Evolutionary conservation across 306 rosid genomes (phyloP), one percentile per base, ranked within the genome.

Genomic region (Quercus alba): DNA sequence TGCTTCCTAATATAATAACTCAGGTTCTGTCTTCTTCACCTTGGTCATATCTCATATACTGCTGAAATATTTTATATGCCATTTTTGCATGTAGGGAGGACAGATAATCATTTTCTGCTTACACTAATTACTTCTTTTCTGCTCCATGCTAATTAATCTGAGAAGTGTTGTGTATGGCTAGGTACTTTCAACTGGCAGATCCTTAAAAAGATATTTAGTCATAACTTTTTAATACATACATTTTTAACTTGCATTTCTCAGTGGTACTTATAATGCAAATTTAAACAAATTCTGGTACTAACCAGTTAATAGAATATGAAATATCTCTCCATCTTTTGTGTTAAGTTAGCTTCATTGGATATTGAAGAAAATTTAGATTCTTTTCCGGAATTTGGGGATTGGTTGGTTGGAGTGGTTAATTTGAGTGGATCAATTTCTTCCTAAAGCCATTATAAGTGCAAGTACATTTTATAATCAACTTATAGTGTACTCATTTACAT

Each of bases 1-100:
- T 95, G 97, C 99, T 95, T 84, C 99, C 99, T 41, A 93, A 95
- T 85, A 91, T 89, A 46, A 95, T 95, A 81, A 95, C 98, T 61
- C 99, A 93, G 99, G 99, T 95, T 83, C 64, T 3, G 4, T 33
- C 23, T 78, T 75, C 75, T 59, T 74, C 68, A 52, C 75, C 73
- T 70, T n/a, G 5, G 26, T 20, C 61, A 55, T 31, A 26, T 56
- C 11, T 17, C 62, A 38, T 69, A 23, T n/a, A 18, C 55, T 66
- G 51, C 41, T 51, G 21, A 6, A 31, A 33, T 41, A 23, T 10
- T 70, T 38, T 75, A 9, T n/a, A 18, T 54, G 54, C n/a, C 62
- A 5, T 46, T 31, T 75, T 74, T 49, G 41, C 64, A 49, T 17
- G 25, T 51, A 15, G 33, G 14, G 2, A 58, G 62, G 12, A 4